These are phyloP conservation scores for Phanerochaete carnosa DNA, from an alignment of 768 basidiomycete genomes.

Conservation along the genomic window DNA sequence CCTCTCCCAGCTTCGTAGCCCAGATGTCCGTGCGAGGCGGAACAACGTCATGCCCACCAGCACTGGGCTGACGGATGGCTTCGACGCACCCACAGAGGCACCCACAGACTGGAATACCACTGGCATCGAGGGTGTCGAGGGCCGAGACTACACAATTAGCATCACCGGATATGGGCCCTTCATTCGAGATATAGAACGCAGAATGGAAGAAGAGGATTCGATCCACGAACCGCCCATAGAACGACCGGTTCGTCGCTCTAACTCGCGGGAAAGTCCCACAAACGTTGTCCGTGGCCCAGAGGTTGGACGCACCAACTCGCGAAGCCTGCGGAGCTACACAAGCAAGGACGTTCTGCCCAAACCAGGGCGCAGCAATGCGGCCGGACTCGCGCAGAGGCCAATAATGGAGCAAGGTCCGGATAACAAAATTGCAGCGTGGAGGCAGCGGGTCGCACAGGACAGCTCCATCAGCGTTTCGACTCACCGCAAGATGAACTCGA, in stretches of 20 bases:
- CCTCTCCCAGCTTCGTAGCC: background rate
- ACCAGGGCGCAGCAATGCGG: background rate
- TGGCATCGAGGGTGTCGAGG: conserved; percentile 12
- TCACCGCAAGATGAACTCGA: conserved; percentile 16
- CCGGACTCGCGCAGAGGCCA: conserved; percentile 29
- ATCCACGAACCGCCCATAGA: background rate
- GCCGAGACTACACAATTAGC: conserved; percentile 24
- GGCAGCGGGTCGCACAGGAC: conserved; percentile 29
- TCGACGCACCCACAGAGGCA: conserved; percentile 26
- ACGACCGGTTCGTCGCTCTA: background rate
- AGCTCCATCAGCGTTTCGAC: conserved; percentile 4
- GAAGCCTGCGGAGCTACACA: conserved; percentile 10
- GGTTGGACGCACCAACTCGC: background rate
- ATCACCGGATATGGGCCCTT: conserved; percentile 28
- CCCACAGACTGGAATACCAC: conserved; percentile 24
- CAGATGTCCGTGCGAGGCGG: conserved; percentile 8
- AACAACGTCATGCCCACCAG: conserved; percentile 15
- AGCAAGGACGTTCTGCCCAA: conserved; percentile 19
- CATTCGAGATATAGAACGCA: conserved; percentile 27
- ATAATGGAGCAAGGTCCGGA: conserved; percentile 32
- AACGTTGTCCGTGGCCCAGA: conserved; percentile 1
- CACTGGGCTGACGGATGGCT: conserved; percentile 25
- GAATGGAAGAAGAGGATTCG: conserved; percentile 20
- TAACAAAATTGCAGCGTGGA: conserved; percentile 34
- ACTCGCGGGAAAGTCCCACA: background rate